Conservation (phyloP, 2,329 filamentous ascomycete genomes). For the Colletotrichum salicis region DNA sequence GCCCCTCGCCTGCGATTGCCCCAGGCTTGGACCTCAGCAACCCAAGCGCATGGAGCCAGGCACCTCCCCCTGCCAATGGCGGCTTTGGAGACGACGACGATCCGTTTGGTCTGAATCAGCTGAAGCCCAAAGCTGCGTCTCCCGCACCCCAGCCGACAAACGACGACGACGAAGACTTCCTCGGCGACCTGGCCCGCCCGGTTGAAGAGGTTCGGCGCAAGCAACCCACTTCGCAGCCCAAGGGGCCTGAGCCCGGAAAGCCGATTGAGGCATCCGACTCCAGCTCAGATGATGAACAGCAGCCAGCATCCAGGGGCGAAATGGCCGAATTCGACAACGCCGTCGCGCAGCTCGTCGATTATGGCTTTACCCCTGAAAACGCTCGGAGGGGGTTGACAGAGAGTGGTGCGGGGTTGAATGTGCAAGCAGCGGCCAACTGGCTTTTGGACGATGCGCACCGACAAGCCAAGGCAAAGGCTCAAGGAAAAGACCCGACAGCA, state of each 20-base stretch:
- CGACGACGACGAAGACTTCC: conserved; percentile 68
- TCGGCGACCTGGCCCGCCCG: conserved; percentile 72
- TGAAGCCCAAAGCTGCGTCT: conserved; percentile 58
- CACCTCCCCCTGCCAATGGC: conserved; percentile 42
- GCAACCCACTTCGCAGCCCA: conserved; percentile 49
- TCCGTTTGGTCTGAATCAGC: conserved; percentile 81
- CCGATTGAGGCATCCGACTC: conserved; percentile 64
- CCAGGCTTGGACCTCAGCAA: conserved; percentile 62
- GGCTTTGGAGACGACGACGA: conserved; percentile 79
- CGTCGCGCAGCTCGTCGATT: conserved; percentile 89
- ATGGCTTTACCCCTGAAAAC: conserved; percentile 90
- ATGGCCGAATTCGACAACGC: conserved; percentile 73
- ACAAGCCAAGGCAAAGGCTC: conserved; percentile 79
- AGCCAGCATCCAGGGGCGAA: conserved; percentile 38
- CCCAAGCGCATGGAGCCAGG: conserved; percentile 64
- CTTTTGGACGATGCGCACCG: conserved; percentile 91
- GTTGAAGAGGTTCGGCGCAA: conserved; percentile 71
- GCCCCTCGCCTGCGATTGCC: conserved; percentile 57
- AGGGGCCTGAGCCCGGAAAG: conserved; percentile 63
- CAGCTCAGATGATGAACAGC: conserved; percentile 57
- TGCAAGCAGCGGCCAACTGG: conserved; percentile 89
- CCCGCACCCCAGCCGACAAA: conserved; percentile 40
- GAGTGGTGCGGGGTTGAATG: conserved; percentile 81
- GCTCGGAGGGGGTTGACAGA: conserved; percentile 82
- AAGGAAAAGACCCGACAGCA: conserved; percentile 60